Evolutionary conservation across 1,284 basidiomycete species (phyloP), one percentile per base, ranked within the genome.

Genomic region (Rhodotorula sp.): DNA sequence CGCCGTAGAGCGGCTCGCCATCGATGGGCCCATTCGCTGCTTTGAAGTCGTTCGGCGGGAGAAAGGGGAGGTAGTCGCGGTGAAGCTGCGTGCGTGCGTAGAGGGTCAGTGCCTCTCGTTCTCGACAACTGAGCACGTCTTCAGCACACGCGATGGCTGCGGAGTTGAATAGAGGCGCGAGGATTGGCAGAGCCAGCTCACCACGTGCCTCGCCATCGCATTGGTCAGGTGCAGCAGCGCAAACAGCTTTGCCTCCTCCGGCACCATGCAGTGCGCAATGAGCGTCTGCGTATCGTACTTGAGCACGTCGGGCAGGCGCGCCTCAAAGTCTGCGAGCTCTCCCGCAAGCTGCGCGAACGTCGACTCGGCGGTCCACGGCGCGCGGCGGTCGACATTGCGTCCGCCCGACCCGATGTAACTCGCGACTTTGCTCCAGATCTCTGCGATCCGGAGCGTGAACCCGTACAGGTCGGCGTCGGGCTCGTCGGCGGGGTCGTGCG

Each of bases 31-130:
- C 76, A 32, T 72, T 51, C 15, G 56, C 53, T 7, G 76, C 74
- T 62, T 72, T 70, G 70, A 76, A 78, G 44, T 75, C 67, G 29
- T 56, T 50, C 13, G 72, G 73, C 25, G 76, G 76, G 19, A 78
- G 66, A 62, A 78, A 78, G 19, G 76, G 76, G 9, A 78, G 63
- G 68, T 78, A 78, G 64, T 78, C 76, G 53, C 76, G 76, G 54
- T 78, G 76, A 19, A 78, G 65, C 66, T 67, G 54, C 15, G 39
- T 21, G 13, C 13, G 17, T 50, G 13, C n/a, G 17, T 34, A 3
- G 36, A 39, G 62, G 21, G 46, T 48, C 46, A 48, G 46, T 12
- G 10, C n/a, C n/a, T 8, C 44, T 5, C 2, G 7, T 19, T 48
- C 22, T 48, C 3, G 46, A 48, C 21, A 25, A 3, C 21, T 46